Evolutionary conservation across 192 early-diverging fungal species (phyloP).

Genomic region (Phlyctochytrium planicorne): DNA sequence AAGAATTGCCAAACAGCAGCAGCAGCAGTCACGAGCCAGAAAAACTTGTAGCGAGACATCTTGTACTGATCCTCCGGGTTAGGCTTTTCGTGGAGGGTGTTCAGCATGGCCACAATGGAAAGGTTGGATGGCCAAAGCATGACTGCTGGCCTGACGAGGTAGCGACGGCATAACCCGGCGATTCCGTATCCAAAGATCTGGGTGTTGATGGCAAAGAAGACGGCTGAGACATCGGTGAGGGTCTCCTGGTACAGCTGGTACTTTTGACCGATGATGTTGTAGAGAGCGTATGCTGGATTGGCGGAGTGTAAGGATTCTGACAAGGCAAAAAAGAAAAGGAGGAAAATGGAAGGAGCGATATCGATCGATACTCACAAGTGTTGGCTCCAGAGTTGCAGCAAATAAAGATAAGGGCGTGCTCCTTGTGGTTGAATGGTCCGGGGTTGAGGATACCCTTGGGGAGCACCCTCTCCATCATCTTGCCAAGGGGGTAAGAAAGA

Average conservation of each 20-base stretch:
- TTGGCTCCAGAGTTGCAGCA: constrained; percentile 48
- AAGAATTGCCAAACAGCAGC: constrained; percentile 61
- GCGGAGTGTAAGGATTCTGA: neutral
- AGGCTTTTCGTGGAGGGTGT: constrained; percentile 61
- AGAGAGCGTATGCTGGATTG: constrained; percentile 3
- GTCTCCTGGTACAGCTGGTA: constrained; percentile 8
- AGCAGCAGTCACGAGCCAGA: constrained; percentile 50
- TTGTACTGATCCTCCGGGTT: neutral
- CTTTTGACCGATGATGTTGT: constrained; percentile 17
- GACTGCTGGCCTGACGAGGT: constrained; percentile 75
- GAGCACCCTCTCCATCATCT: constrained; percentile 58
- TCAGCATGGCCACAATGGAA: constrained; percentile 73
- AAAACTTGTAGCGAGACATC: constrained; percentile 54
- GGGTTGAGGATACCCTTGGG: constrained; percentile 63
- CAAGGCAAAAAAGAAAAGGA: too few relatives aligned
- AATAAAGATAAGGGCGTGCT: constrained; percentile 61
- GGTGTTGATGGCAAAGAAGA: constrained; percentile 25
- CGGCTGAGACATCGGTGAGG: neutral
- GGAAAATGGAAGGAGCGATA: too few relatives aligned
- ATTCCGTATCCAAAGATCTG: constrained; percentile 62
- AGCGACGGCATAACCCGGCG: constrained; percentile 68
- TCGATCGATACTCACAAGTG: too few relatives aligned
- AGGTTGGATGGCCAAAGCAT: constrained; percentile 86
- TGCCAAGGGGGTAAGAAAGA: constrained; percentile 70
- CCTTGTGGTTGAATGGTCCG: constrained; percentile 66